phyloP scores from a whole-genome alignment of 768 basidiomycete species.

The Jaapia argillacea region DNA sequence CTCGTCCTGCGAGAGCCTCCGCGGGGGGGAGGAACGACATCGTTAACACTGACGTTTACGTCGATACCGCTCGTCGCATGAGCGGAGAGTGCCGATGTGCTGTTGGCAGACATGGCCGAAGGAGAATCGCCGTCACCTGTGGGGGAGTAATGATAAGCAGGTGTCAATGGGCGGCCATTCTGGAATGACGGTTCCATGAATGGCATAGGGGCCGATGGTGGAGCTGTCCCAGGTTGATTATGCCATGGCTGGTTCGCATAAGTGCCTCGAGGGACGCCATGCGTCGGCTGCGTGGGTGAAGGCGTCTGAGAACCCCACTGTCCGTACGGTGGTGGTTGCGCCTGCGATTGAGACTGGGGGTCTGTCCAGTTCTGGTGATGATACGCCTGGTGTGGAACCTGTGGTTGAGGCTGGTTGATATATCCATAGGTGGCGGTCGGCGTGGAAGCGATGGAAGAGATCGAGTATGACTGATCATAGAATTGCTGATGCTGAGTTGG shows the following conservation, averaged over 20 bases:
- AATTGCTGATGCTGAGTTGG: slow-evolving; percentile 12
- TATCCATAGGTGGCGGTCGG: neutral
- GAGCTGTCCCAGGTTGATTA: too few relatives aligned
- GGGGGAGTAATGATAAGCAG: neutral
- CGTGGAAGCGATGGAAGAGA: neutral
- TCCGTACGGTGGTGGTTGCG: neutral
- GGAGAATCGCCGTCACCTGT: neutral
- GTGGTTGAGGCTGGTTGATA: neutral
- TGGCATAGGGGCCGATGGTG: neutral
- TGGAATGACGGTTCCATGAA: neutral
- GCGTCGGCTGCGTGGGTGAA: too few relatives aligned
- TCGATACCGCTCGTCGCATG: neutral
- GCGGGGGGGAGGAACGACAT: slow-evolving; percentile 49
- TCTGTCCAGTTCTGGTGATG: too few relatives aligned
- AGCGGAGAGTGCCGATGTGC: neutral
- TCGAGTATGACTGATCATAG: slow-evolving; percentile 15
- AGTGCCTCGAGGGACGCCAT: too few relatives aligned
- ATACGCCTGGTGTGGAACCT: too few relatives aligned
- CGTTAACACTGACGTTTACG: slow-evolving; percentile 15
- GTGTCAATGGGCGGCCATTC: neutral
- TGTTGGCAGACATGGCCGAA: neutral
- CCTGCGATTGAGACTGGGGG: too few relatives aligned
- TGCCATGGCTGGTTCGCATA: too few relatives aligned
- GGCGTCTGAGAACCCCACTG: neutral
- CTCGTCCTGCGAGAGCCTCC: slow-evolving; percentile 26